Evolutionary conservation across 2,329 filamentous ascomycete species (phyloP).

Genomic region (Neonectria coccinea): DNA sequence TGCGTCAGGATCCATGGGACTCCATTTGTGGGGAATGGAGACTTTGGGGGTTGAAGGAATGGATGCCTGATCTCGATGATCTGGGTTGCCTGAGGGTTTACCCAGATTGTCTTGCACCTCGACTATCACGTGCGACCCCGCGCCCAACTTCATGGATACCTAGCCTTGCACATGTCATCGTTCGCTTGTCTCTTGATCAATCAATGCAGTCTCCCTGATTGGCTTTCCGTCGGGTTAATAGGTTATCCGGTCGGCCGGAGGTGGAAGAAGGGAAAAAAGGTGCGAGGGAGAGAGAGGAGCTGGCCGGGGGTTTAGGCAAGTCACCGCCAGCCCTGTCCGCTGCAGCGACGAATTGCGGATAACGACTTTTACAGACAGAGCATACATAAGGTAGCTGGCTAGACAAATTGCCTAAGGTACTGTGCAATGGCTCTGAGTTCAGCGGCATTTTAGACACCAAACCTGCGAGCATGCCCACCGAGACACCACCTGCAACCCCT

Average conservation of each 20-base stretch:
- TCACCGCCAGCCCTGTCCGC: constrained; percentile 11
- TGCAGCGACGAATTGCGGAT: neutral
- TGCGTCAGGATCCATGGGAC: no score
- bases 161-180: constrained; percentile 14
- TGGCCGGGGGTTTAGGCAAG: constrained; percentile 19
- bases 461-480: constrained; percentile 7
- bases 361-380: neutral
- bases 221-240: constrained; percentile 19
- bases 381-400: no score
- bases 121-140: constrained; percentile 6
- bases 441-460: constrained; percentile 6
- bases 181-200: neutral
- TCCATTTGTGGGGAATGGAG: constrained; percentile 1
- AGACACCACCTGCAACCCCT: neutral
- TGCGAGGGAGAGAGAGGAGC: neutral
- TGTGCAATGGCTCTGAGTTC: neutral
- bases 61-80: constrained; percentile 3
- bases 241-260: constrained; percentile 15
- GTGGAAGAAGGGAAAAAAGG: constrained; percentile 2
- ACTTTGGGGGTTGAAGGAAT: constrained; percentile 7
- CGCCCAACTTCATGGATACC: neutral
- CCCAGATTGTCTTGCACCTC: neutral
- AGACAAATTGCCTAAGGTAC: neutral
- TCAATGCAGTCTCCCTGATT: neutral
- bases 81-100: neutral